Conservation (phyloP, 176 grass and related monocot genomes). For the Dactylis glomerata region DNA sequence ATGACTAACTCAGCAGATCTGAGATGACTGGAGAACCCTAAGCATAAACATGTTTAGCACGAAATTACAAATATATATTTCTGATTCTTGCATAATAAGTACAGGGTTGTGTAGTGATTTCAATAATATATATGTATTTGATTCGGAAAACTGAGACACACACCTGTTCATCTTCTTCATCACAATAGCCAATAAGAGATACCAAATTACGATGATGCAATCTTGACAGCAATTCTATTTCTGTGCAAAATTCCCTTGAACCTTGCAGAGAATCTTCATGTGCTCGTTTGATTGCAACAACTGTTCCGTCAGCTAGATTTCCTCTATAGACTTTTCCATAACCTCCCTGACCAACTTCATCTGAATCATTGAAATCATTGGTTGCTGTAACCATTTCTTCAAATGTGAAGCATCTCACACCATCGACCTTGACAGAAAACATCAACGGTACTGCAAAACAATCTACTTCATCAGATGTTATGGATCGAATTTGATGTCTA, state of each 20-base stretch:
- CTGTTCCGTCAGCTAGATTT: constrained; percentile 61
- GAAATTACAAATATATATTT: background rate
- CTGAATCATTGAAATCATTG: constrained; percentile 56
- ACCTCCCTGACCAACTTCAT: constrained; percentile 84
- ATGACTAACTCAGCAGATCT: constrained; percentile 2
- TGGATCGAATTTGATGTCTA: constrained; percentile 6
- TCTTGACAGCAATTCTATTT: constrained; percentile 91
- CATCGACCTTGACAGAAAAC: constrained; percentile 78
- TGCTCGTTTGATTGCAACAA: constrained; percentile 91
- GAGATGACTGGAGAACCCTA: background rate
- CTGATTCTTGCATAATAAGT: background rate
- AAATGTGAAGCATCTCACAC: constrained; percentile 78
- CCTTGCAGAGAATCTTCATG: constrained; percentile 87
- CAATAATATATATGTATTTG: background rate
- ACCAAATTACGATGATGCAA: constrained; percentile 96
- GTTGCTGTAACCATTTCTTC: constrained; percentile 77
- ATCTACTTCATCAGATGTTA: constrained; percentile 27
- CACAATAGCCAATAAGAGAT: constrained; percentile 86
- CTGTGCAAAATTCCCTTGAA: constrained; percentile 86
- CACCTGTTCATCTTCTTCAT: constrained; percentile 91
- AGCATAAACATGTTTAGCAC: background rate
- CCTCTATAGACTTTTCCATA: constrained; percentile 96
- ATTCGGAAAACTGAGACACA: background rate
- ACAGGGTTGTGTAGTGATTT: background rate
- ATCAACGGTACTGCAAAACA: constrained; percentile 49